phyloP scores from a whole-genome alignment of 768 basidiomycete genomes.

The Rhizopogon vinicolor region DNA sequence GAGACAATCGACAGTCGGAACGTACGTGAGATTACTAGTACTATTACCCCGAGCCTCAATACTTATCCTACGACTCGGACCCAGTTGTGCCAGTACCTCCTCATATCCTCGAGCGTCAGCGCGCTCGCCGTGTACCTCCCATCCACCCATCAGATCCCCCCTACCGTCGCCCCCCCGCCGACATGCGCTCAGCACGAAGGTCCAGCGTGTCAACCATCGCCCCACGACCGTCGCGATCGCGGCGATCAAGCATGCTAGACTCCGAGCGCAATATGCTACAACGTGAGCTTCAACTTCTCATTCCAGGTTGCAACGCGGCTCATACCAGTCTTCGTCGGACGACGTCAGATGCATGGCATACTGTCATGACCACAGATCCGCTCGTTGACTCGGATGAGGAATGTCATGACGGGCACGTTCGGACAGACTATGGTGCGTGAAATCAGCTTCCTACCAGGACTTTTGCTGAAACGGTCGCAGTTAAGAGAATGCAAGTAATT shows the following conservation, averaged over 20 bases:
- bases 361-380: conserved; percentile 63
- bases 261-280: conserved; percentile 57
- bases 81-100: conserved; percentile 18
- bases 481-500: conserved; percentile 58
- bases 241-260: conserved; percentile 18
- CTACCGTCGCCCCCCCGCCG: conserved; percentile 22
- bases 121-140: conserved; percentile 16
- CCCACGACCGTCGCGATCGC: conserved; percentile 21
- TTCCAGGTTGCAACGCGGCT: neutral
- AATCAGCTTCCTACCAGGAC: neutral
- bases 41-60: neutral
- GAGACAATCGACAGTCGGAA: conserved; percentile 22
- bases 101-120: conserved; percentile 19
- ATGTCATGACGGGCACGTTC: conserved; percentile 55
- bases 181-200: conserved; percentile 20
- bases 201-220: conserved; percentile 14
- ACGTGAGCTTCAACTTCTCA: conserved; percentile 39
- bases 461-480: conserved; percentile 28
- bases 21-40: conserved; percentile 11
- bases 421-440: conserved; percentile 59
- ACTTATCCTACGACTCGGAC: neutral
- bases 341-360: conserved; percentile 71
- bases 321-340: neutral
- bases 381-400: conserved; percentile 75
- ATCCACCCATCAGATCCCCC: conserved; percentile 6